Base-by-base conservation (phyloP, 2,329 filamentous ascomycete species). In the Arthrinium phaeospermum region DNA sequence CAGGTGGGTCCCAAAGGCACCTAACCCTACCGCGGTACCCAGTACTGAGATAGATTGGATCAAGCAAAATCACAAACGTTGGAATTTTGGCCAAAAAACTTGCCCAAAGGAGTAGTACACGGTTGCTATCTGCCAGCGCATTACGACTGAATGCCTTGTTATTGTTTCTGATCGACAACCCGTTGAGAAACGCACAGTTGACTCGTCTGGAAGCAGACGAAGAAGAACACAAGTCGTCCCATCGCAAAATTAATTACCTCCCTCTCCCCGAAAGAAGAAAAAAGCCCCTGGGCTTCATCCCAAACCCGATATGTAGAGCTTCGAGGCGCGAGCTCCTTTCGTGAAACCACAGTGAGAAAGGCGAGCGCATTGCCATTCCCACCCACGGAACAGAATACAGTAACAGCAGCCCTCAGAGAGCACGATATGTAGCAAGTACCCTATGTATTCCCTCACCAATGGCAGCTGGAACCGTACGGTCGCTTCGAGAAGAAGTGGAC, bases 401-500 rank as follows among this genome's bases (percentile, higher is more conserved):
- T 7, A 30, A 19, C 3, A 27, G 24, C 3, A 27, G 24, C 37
- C 37, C 37, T 41, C 37, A 41, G 37, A 41, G 37, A 41, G 8
- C 37, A 41, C 37, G 37, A 41, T 41, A 41, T 41, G 37, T 41
- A 41, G 27, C 37, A 41, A 41, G 37, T 10, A 41, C 37, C 5
- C 37, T 41, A 41, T 7, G 37, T 41, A 41, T 41, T 41, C 10
- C 6, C 53, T 22, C 13, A 37, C 53, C 53, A 22, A 61, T 30
- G 53, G 53, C 53, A 37, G 53, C 53, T 61, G 53, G 53, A 61
- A 61, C 53, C 53, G 53, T 61, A 61, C 53, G 30, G 53, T 37
- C 27, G 53, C 53, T 61, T 61, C 53, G 53, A 61, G 53, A 61
- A 61, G 53, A 61, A 61, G 53, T 61, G 53, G 53, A 61, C 53